Evolutionary conservation across 495 filamentous ascomycete genomes (phyloP), one percentile per base, ranked within the genome.

Genomic region (Trypethelium eluteriae): DNA sequence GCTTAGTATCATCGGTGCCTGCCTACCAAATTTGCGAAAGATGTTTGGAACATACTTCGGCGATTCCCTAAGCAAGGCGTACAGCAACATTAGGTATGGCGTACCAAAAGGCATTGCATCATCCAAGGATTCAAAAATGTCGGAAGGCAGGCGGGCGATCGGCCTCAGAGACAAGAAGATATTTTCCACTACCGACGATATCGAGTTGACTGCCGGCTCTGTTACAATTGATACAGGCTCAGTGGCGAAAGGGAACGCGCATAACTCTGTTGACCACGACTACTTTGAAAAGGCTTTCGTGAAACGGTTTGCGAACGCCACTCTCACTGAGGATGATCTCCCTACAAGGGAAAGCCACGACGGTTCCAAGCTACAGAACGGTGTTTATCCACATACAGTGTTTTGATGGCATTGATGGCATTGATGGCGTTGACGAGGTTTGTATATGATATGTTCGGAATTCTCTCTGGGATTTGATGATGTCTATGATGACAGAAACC

Each of bases 1-100:
- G 10, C 64, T 74, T 16, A 62, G 69, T 6, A 66, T 74, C 34
- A 68, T 74, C 47, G 69, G 65, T 65, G 71, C 73, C 16, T 74
- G 67, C 11, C n/a, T 68, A 32, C 73, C 73, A 10, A 70, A 62
- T 35, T 59, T 74, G 3, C 67, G 68, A 32, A 50, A 49, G 12
- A 66, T 68, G 57, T 4, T 69, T 6, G 34, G 64, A 12, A 62
- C 41, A 2, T 69, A 71, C 47, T 65, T 68, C 18, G 38, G 39
- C 18, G 66, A 64, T 9, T 36, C 65, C 11, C 35, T 63, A 7
- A 59, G 32, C 14, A 59, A 59, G 36, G 53, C 14, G 25, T 59
- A 35, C 4, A 59, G 53, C 32, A 36, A 14, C 32, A 5, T 59
- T 3, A 59, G 36, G 32, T 9, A 3, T 36, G 7, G 32, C 6